phyloP scores from a whole-genome alignment of 2,329 filamentous ascomycete genomes.

The Pseudogymnoascus sp. region DNA sequence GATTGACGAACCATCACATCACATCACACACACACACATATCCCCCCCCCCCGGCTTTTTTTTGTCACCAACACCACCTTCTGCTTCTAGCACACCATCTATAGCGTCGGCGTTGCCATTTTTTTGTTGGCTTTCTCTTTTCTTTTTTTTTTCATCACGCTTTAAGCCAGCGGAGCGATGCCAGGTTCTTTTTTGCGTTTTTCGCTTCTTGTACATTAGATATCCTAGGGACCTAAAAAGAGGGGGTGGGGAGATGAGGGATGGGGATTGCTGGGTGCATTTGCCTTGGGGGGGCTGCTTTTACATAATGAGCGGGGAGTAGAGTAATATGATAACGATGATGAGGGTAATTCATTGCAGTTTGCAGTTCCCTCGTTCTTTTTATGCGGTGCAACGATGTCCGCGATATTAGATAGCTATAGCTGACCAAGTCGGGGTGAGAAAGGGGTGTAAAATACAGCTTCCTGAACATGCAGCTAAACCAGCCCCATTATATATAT shows the following conservation, averaged over 20 bases:
- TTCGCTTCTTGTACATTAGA: not conserved
- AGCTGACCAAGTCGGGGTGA: too few relatives aligned
- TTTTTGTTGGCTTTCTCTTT: not conserved
- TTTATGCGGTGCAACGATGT: too few relatives aligned
- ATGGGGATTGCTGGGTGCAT: not conserved
- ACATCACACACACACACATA: not conserved
- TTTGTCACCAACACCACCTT: not conserved
- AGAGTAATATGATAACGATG: too few relatives aligned
- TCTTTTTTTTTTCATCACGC: not conserved
- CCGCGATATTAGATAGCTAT: too few relatives aligned
- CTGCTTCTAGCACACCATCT: not conserved
- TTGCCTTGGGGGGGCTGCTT: not conserved
- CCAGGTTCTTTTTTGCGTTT: not conserved
- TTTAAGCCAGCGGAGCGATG: not conserved
- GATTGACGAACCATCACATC: not conserved
- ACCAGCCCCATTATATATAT: too few relatives aligned
- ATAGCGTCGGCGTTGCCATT: not conserved
- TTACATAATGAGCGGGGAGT: not conserved
- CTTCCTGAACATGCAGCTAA: too few relatives aligned
- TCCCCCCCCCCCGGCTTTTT: not conserved
- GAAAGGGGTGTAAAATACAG: too few relatives aligned
- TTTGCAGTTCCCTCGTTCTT: too few relatives aligned
- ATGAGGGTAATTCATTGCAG: too few relatives aligned
- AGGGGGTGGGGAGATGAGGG: not conserved
- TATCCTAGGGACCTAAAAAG: not conserved